Base-by-base conservation (phyloP, 495 filamentous ascomycete genomes). In the Neurospora tetraspora region DNA sequence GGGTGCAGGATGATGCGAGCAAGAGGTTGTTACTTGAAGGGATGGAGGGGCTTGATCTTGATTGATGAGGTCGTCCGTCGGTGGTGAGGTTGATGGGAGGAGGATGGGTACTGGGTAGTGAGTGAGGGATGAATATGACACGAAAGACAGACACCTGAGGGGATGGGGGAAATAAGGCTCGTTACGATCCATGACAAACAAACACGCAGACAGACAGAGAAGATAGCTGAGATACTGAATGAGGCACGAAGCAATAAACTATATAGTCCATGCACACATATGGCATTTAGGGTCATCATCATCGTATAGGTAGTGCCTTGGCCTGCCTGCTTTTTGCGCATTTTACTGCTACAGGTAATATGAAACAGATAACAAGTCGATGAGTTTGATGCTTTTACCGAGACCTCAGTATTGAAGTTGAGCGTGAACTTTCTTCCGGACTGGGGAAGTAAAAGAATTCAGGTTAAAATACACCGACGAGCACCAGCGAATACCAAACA, bases 1-100 rank as follows among this genome's bases (percentile, higher is more conserved):
- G 94, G 94, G 87, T 96, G 18, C 82, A 87, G 40, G 89, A 90
- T 38, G 88, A 87, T 45, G 76, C 80, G 40, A 79, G 75, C 3
- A 77, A 79, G 74, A 75, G 82, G 75, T 75, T 77, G 6, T 76
- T 83, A 39, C 31, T 81, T 37, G 81, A 75, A 31, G 59, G 81
- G 2, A 65, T 65, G 14, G 6, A 65, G 74, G 23, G 42, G 1
- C 74, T 69, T 45, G 72, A 68, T 23, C 20, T 31, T n/a, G 40
- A 69, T 27, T 73, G 47, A 59, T 14, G 45, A 27, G 20, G 45
- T 1, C 0, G 4, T 20, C 11, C 11, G n/a, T 27, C 12, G 45
- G 45, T 20, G 20, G 45, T 36, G 4, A 20, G 42, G 18, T n/a
- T 18, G 16, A 18, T 42, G 40, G 40, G 42, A 43, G 11, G 14